Conservation (phyloP, 1,139 yeast genomes). For the Eremothecium cymbalariae region DNA sequence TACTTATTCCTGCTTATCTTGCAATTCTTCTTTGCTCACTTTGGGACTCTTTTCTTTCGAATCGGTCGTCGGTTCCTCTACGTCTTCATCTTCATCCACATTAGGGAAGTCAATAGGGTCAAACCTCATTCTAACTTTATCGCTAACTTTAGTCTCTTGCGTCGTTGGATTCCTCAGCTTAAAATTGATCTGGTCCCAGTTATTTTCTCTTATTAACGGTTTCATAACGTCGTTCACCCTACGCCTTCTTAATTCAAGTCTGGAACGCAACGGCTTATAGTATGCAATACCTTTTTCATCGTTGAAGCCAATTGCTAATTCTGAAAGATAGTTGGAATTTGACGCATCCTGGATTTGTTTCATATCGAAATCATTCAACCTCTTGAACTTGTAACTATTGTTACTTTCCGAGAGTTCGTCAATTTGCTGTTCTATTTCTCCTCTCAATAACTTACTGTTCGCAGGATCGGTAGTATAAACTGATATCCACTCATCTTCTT, state of each 20-base stretch:
- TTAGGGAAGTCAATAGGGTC: slow-evolving; percentile 33
- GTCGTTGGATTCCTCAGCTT: slow-evolving; percentile 30
- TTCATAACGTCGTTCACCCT: slow-evolving; percentile 49
- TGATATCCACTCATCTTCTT: slow-evolving; percentile 77
- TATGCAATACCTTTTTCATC: slow-evolving; percentile 51
- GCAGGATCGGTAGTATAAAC: slow-evolving; percentile 50
- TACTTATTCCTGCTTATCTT: too few species aligned
- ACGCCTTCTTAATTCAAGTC: slow-evolving; percentile 75
- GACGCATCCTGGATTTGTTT: slow-evolving; percentile 47
- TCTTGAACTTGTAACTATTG: slow-evolving; percentile 48
- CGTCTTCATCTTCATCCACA: slow-evolving; percentile 33
- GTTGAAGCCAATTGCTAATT: slow-evolving; percentile 48
- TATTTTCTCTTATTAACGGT: slow-evolving; percentile 36
- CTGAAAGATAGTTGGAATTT: slow-evolving; percentile 42
- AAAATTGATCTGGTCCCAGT: slow-evolving; percentile 34
- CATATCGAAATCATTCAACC: slow-evolving; percentile 76
- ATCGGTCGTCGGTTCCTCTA: too few species aligned
- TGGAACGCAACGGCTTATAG: slow-evolving; percentile 72
- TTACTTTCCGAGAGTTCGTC: slow-evolving; percentile 41
- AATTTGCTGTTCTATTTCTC: slow-evolving; percentile 35
- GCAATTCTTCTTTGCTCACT: too few species aligned
- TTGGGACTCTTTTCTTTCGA: too few species aligned
- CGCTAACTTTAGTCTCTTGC: slow-evolving; percentile 29
- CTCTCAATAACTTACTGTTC: slow-evolving; percentile 37
- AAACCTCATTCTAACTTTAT: slow-evolving; percentile 30